phyloP scores from a whole-genome alignment of 441 rosid species.

The Erodium trifolium region DNA sequence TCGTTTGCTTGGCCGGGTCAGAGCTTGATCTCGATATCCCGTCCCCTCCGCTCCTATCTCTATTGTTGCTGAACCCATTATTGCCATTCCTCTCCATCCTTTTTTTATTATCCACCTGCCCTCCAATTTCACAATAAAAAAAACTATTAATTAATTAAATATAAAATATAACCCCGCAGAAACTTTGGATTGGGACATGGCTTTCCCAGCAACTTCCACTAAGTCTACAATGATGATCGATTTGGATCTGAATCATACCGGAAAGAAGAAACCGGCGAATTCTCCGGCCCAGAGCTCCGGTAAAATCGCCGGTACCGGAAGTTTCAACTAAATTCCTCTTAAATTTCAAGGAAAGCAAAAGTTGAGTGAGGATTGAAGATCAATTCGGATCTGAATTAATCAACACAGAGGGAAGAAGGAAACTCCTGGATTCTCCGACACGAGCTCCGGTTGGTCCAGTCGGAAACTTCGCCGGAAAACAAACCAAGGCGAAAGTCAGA shows the following conservation, averaged over 20 bases:
- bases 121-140: conserved; percentile 17
- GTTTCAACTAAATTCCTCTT: no score
- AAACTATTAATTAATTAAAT: conserved; percentile 9
- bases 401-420: neutral
- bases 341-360: neutral
- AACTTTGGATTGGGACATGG: conserved; percentile 12
- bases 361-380: neutral
- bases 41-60: neutral
- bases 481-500: neutral
- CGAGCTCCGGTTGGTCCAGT: no score
- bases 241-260: no score
- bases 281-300: no score
- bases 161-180: neutral
- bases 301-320: no score
- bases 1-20: conserved; percentile 26
- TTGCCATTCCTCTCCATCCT: conserved; percentile 42
- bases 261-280: no score
- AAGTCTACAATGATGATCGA: neutral
- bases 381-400: neutral
- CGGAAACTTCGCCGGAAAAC: neutral
- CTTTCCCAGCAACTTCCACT: conserved; percentile 14
- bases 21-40: conserved; percentile 32
- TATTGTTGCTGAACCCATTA: conserved; percentile 21
- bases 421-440: no score
- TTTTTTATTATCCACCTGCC: conserved; percentile 24